A percentile compares a stretch with the other conserved stretches of the same genome.
Conservation (phyloP, 331 rosid species). For the Acacia pycnantha region DNA sequence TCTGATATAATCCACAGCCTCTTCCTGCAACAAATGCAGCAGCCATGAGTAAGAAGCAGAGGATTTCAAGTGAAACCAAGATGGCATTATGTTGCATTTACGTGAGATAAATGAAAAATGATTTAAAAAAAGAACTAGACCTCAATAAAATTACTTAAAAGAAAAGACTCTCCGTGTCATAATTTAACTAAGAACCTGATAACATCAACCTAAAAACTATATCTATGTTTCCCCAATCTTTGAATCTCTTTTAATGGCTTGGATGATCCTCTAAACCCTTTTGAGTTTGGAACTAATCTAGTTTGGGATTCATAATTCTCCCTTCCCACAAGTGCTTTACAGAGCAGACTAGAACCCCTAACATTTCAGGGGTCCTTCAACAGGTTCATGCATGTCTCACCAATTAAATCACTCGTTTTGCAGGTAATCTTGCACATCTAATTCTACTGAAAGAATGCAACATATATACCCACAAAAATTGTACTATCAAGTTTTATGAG, state of each 20-base stretch:
- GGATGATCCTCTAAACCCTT: not conserved
- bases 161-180: not conserved
- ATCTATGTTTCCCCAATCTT: not conserved
- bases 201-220: not conserved
- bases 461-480: not conserved
- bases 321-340: not conserved
- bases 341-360: not conserved
- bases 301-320: not conserved
- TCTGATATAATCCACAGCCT: constrained; percentile 62
- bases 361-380: not conserved
- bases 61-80: constrained; percentile 10
- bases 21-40: constrained; percentile 61
- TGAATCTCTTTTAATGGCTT: not conserved
- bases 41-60: constrained; percentile 6
- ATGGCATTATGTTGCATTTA: not conserved
- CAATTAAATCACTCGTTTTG: not conserved
- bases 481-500: not conserved
- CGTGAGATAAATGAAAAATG: not conserved
- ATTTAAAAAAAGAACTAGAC: not conserved
- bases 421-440: not conserved
- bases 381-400: not conserved
- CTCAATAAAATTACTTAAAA: not conserved
- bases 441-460: constrained; percentile 11
- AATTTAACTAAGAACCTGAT: not conserved
- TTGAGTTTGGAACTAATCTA: not conserved